phyloP scores from a whole-genome alignment of 2,329 filamentous ascomycete genomes.

The Fusarium sp. region DNA sequence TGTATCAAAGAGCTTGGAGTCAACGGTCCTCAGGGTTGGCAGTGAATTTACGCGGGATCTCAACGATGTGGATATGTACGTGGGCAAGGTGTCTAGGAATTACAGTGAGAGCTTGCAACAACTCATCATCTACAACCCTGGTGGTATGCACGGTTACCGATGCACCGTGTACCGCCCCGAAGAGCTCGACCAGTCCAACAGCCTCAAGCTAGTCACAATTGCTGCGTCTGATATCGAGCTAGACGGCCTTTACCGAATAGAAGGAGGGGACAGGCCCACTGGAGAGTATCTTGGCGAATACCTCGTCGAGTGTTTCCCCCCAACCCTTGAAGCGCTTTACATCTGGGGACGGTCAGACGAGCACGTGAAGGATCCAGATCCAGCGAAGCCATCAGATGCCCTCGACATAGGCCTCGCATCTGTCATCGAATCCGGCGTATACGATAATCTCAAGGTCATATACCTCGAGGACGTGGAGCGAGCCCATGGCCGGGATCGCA shows the following conservation, averaged over 20 bases:
- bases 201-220: constrained; percentile 4
- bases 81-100: rapidly evolving
- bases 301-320: neutral
- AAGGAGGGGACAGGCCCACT: rapidly evolving
- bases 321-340: constrained; percentile 10
- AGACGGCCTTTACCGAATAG: neutral
- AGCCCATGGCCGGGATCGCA: neutral
- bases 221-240: neutral
- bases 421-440: neutral
- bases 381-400: neutral
- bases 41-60: rapidly evolving
- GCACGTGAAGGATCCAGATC: rapidly evolving
- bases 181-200: rapidly evolving
- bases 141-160: neutral
- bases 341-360: neutral
- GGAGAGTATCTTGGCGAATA: neutral
- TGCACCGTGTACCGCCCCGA: neutral
- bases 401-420: constrained; percentile 8
- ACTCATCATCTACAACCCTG: constrained; percentile 16
- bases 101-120: neutral
- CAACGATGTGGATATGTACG: neutral
- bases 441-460: constrained; percentile 8
- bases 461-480: constrained; percentile 24
- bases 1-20: neutral
- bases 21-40: neutral